These are phyloP conservation scores for Sugiyamaella neomexicana DNA, from an alignment of 1,139 yeast species.

Conservation along the genomic window DNA sequence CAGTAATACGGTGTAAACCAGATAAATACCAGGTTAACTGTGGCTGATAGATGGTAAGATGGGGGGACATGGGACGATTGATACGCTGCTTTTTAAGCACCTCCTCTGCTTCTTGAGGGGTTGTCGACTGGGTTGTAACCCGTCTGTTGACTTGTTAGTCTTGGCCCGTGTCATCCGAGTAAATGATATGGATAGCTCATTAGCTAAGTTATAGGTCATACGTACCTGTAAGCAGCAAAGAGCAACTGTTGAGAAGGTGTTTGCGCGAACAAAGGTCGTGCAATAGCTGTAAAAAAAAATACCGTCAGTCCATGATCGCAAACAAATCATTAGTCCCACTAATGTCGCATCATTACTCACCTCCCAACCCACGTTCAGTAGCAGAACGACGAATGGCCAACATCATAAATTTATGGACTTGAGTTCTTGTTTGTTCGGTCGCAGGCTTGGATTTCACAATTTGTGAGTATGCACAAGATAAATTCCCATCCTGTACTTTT, in stretches of 20 bases:
- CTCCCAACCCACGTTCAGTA: slow-evolving; percentile 14
- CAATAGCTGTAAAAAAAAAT: slow-evolving; percentile 16
- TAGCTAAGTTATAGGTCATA: too few species aligned
- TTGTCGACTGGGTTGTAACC: slow-evolving; percentile 49
- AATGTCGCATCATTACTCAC: slow-evolving; percentile 3
- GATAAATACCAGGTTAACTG: slow-evolving; percentile 85
- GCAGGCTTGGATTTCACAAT: not conserved
- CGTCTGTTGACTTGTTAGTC: slow-evolving; percentile 2
- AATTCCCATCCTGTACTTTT: not conserved
- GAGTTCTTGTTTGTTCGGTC: not conserved
- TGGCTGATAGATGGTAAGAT: slow-evolving; percentile 82
- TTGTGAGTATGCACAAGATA: slow-evolving; percentile 4
- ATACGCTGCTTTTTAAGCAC: slow-evolving; percentile 79
- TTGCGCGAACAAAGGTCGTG: slow-evolving; percentile 22
- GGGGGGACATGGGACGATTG: slow-evolving; percentile 90
- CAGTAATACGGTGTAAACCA: slow-evolving; percentile 81
- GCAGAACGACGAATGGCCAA: slow-evolving; percentile 17
- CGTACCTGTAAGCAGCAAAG: slow-evolving; percentile 24
- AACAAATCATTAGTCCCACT: not conserved
- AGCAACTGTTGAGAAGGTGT: slow-evolving; percentile 24
- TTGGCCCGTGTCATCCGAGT: not conserved
- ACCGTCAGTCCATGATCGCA: not conserved
- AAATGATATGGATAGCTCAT: too few species aligned
- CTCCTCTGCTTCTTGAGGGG: slow-evolving; percentile 63
- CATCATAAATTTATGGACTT: slow-evolving; percentile 3